A percentile compares a stretch with the other conserved stretches of the same genome.
Conservation (phyloP, 23 red algal species). For the Agarophyton chilense region DNA sequence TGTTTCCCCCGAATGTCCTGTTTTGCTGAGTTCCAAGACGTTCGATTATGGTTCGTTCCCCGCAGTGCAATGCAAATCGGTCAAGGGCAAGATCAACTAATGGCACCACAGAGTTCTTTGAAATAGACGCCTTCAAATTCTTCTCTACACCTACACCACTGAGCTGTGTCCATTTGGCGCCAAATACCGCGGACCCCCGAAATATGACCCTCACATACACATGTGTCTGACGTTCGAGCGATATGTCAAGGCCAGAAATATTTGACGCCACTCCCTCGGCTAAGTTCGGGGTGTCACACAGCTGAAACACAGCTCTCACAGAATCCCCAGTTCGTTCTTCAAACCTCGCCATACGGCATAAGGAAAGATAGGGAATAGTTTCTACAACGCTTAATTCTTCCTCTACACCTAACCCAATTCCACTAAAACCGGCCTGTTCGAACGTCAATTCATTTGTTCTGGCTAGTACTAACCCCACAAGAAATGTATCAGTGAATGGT, state of each 20-base stretch:
- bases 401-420: constrained; percentile 2
- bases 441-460: constrained; percentile 5
- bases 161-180: not conserved
- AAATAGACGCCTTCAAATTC: constrained; percentile 1
- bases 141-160: not conserved
- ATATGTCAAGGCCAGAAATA: constrained; percentile 9
- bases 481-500: constrained; percentile 1
- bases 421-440: not conserved
- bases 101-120: not conserved
- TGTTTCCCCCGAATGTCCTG: not conserved
- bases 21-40: not conserved
- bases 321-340: not conserved
- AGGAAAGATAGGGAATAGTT: constrained; percentile 3
- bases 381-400: not conserved
- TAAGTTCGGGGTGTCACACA: constrained; percentile 9
- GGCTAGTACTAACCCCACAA: not conserved
- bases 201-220: not conserved
- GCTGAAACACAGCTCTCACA: constrained; percentile 6
- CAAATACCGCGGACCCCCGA: not conserved
- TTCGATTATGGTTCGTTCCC: not conserved
- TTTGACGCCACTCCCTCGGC: not conserved
- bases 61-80: not conserved
- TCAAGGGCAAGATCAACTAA: constrained; percentile 2
- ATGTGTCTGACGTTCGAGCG: not conserved
- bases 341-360: constrained; percentile 9